These are phyloP conservation scores for Porpolomopsis calyptriformis DNA, from an alignment of 768 basidiomycete genomes.

Conservation along the genomic window DNA sequence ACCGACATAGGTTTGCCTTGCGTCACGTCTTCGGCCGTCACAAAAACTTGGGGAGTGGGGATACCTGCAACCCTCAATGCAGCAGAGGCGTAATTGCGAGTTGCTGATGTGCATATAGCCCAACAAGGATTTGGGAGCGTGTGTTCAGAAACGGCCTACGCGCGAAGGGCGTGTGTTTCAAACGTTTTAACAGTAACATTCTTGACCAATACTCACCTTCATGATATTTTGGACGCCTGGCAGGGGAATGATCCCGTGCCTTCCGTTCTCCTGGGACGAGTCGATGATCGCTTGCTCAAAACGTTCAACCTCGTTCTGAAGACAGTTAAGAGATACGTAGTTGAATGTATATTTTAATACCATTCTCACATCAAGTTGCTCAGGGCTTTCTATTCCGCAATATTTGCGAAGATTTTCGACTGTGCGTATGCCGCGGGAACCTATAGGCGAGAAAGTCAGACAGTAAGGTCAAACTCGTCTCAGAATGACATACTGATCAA, in stretches of 20 bases:
- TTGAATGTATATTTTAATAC: slow-evolving; percentile 5
- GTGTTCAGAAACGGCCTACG: background rate
- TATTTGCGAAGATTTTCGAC: slow-evolving; percentile 67
- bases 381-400: slow-evolving; percentile 58
- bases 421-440: slow-evolving; percentile 75
- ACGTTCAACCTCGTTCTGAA: slow-evolving; percentile 56
- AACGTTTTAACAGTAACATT: background rate
- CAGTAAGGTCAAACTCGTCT: background rate
- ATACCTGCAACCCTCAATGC: slow-evolving; percentile 61
- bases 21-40: slow-evolving; percentile 74
- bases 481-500: slow-evolving; percentile 42
- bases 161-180: background rate
- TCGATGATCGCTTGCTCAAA: slow-evolving; percentile 74
- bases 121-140: slow-evolving; percentile 50
- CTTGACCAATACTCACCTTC: slow-evolving; percentile 30
- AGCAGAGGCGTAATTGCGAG: slow-evolving; percentile 58
- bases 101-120: slow-evolving; percentile 87
- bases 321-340: slow-evolving; percentile 5
- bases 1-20: slow-evolving; percentile 71
- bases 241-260: slow-evolving; percentile 55
- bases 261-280: slow-evolving; percentile 42
- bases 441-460: slow-evolving; percentile 23
- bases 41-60: slow-evolving; percentile 60
- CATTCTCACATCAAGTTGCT: slow-evolving; percentile 51
- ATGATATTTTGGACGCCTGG: slow-evolving; percentile 62